These are phyloP conservation scores for Peronospora farinosa DNA, from an alignment of 352 stramenopile species.

Conservation along the genomic window DNA sequence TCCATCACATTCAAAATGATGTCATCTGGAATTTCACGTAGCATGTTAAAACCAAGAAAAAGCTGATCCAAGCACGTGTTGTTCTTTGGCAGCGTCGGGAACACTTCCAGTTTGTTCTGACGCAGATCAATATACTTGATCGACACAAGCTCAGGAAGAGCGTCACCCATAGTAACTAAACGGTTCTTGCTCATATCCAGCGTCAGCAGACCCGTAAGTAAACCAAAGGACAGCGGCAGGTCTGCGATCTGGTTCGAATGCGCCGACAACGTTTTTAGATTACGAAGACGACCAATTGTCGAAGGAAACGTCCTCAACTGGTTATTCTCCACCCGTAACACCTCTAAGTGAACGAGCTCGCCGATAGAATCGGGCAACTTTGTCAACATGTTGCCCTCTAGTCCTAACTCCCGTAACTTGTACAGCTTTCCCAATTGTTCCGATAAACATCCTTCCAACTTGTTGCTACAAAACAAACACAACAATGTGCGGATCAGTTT, in stretches of 20 bases:
- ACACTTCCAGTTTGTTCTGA: constrained; percentile 60
- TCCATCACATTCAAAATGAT: constrained; percentile 50
- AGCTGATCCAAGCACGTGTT: constrained; percentile 55
- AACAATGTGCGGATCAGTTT: constrained; percentile 2
- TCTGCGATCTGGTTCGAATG: constrained; percentile 56
- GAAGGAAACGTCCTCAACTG: constrained; percentile 39
- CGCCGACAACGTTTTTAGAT: constrained; percentile 48
- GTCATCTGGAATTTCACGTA: constrained; percentile 40
- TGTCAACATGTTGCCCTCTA: constrained; percentile 64
- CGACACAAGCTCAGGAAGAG: constrained; percentile 27
- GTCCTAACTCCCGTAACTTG: constrained; percentile 53
- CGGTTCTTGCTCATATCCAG: constrained; percentile 76
- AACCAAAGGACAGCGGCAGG: constrained; percentile 45
- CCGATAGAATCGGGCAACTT: constrained; percentile 48
- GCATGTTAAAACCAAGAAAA: constrained; percentile 66
- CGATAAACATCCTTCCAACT: constrained; percentile 41
- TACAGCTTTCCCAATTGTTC: constrained; percentile 41
- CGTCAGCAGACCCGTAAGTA: constrained; percentile 39
- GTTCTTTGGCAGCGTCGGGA: constrained; percentile 45
- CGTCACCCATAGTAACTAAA: constrained; percentile 30
- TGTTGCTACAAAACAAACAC: constrained; percentile 41
- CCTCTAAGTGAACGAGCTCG: constrained; percentile 42
- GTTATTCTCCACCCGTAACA: constrained; percentile 62
- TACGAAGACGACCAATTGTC: constrained; percentile 42
- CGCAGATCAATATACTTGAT: constrained; percentile 67